A percentile compares a stretch with the other conserved stretches of the same genome.
Evolutionary conservation across 257 asterid species (phyloP).

Genomic region (Solanum etuberosum): DNA sequence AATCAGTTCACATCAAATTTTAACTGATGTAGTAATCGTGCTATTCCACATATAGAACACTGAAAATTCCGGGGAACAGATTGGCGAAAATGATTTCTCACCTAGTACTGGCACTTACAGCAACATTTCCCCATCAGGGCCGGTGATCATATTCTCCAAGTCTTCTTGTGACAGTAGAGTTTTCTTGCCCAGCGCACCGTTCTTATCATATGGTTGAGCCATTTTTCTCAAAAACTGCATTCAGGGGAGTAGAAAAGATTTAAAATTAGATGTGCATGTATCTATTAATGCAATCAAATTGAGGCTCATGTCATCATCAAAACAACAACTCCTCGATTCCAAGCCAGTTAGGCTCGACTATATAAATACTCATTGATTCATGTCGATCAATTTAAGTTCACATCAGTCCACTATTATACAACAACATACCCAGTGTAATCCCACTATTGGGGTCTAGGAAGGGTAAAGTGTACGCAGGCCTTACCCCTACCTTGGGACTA

Average conservation of each 20-base stretch:
- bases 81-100: background rate
- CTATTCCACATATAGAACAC: background rate
- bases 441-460: background rate
- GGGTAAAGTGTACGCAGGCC: background rate
- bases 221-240: slow-evolving; percentile 83
- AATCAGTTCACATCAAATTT: background rate
- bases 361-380: background rate
- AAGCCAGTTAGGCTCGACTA: background rate
- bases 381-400: background rate
- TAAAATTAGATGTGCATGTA: background rate
- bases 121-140: slow-evolving; percentile 33
- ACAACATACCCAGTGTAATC: background rate
- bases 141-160: slow-evolving; percentile 65
- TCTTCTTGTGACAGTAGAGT: slow-evolving; percentile 84
- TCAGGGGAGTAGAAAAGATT: background rate
- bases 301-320: background rate
- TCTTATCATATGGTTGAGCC: slow-evolving; percentile 97
- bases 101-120: slow-evolving; percentile 1
- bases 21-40: background rate
- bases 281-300: background rate
- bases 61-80: background rate
- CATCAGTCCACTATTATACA: background rate
- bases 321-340: background rate
- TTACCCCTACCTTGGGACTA: background rate
- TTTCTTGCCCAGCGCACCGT: slow-evolving; percentile 70